These are phyloP conservation scores for Hysterium pulicare DNA, from an alignment of 2,329 filamentous ascomycete genomes.

Conservation along the genomic window DNA sequence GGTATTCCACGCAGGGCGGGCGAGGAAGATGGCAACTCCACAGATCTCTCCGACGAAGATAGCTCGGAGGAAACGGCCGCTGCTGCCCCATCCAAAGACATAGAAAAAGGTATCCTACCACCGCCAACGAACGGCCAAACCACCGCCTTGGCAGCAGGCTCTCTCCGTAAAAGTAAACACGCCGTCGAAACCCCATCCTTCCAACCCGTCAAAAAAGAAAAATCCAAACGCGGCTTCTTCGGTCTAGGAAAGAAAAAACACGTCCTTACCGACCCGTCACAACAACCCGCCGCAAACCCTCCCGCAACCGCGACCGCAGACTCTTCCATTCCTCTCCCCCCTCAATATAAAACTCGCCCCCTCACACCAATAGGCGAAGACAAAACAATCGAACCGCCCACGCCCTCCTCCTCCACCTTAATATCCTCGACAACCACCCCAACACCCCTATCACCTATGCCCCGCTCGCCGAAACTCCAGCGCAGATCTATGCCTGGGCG, in stretches of 20 bases:
- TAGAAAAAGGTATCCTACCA: constrained; percentile 32
- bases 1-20: constrained; percentile 57
- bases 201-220: constrained; percentile 31
- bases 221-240: constrained; percentile 43
- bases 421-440: constrained; percentile 21
- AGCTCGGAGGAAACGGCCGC: constrained; percentile 30
- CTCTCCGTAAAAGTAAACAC: constrained; percentile 38
- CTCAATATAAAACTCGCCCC: constrained; percentile 24
- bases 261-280: constrained; percentile 28
- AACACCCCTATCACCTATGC: constrained; percentile 12
- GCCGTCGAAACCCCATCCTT: constrained; percentile 27
- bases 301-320: constrained; percentile 24
- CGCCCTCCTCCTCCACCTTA: constrained; percentile 22
- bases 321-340: constrained; percentile 24
- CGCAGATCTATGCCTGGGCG: constrained; percentile 40
- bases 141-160: constrained; percentile 32
- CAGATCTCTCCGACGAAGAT: constrained; percentile 48
- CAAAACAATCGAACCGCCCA: constrained; percentile 23
- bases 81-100: constrained; percentile 41
- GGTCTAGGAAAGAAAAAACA: constrained; percentile 63
- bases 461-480: constrained; percentile 45
- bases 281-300: constrained; percentile 7
- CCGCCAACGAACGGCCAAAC: constrained; percentile 19
- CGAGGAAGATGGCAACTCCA: constrained; percentile 56
- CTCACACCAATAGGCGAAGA: constrained; percentile 35